Conservation (phyloP, 495 filamentous ascomycete species). For the Lentithecium fluviatile region DNA sequence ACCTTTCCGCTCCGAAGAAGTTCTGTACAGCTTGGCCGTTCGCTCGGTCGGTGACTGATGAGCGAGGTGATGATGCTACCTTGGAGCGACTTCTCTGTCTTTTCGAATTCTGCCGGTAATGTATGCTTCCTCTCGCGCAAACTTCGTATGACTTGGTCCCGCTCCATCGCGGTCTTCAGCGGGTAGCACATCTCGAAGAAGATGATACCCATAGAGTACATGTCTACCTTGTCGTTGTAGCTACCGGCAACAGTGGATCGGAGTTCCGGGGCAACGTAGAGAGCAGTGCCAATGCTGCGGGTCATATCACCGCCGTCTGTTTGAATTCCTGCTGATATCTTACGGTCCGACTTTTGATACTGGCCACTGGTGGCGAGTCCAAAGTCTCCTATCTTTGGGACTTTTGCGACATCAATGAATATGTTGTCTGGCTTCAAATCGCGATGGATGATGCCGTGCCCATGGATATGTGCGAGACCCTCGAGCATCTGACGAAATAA, state of each 20-base stretch:
- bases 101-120: conserved; percentile 73
- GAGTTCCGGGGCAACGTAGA: conserved; percentile 93
- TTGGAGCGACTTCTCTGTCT: conserved; percentile 70
- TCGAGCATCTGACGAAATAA: conserved; percentile 89
- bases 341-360: conserved; percentile 54
- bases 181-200: conserved; percentile 97
- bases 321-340: conserved; percentile 43
- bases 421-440: conserved; percentile 99
- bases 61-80: conserved; percentile 75
- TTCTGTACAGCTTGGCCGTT: conserved; percentile 81
- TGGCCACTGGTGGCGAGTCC: conserved; percentile 89
- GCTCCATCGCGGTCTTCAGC: conserved; percentile 82
- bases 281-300: conserved; percentile 87
- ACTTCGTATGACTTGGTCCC: conserved; percentile 68
- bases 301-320: conserved; percentile 61
- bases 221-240: conserved; percentile 95
- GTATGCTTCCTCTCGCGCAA: conserved; percentile 66
- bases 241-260: conserved; percentile 65
- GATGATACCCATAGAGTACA: conserved; percentile 96
- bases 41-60: conserved; percentile 73
- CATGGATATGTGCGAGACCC: conserved; percentile 86
- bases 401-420: conserved; percentile 86
- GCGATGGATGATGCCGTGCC: conserved; percentile 88
- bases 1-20: conserved; percentile 84
- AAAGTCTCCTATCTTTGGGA: conserved; percentile 95